Base-by-base conservation (phyloP, 2,329 filamentous ascomycete genomes). In the Monascus ruber region DNA sequence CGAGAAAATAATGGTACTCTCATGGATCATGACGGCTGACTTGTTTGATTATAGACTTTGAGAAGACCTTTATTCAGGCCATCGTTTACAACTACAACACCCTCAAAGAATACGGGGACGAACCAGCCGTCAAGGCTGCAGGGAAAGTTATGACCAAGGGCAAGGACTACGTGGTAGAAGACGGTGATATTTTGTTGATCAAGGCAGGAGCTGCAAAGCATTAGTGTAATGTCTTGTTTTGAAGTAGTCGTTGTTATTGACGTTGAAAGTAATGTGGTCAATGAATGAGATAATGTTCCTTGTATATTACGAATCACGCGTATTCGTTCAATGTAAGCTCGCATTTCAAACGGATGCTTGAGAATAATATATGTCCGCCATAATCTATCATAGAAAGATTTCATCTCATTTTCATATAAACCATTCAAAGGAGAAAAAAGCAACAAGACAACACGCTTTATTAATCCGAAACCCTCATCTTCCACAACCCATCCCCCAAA, bases 111-210 rank as follows among this genome's bases (percentile, higher is more conserved):
- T 71, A 84, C 36, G 89, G 89, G 38, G 86, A 94, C 48, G 91
- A 98, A 71, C 72, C 79, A 24, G 77, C 83, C 50, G 84, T 95
- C 50, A 94, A 88, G 73, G 77, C 89, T 25, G 89, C 89, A 66
- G 91, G 91, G 55, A 98, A 98, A 73, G 66, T 98, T 50, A 85
- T 94, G 81, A 96, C 89, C 42, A 98, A 98, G 75, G 91, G 91
- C 60, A 96, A 96, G 72, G 89, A 96, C 37, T 96, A 98, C 63
- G 76, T 66, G 36, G 64, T 70, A 26, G 62, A 69, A 53, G 70
- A 71, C 47, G 68, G 68, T 36, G 68, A 81, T 58, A 77, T 81
- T 52, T 62, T 95, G 51, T 76, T 94, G 54, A 87, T 95, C 74
- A 95, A 95, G 75, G 63, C 62, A 51, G 67, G 65, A 58, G 70